Conservation (phyloP, 2,329 filamentous ascomycete species). For the Colletotrichum liriopes region DNA sequence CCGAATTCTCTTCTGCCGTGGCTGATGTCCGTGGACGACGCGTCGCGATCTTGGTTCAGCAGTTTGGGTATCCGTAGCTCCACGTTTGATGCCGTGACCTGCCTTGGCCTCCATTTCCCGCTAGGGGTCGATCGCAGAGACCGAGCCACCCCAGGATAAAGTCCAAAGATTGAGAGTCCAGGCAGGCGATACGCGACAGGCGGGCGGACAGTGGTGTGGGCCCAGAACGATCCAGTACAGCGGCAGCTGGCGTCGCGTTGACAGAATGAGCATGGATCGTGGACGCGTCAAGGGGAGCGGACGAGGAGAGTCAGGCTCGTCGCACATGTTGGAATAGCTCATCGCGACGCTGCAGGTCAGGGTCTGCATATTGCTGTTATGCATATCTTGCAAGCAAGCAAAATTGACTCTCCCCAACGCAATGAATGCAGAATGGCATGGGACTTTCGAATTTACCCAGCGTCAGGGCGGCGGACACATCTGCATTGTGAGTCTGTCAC, state of each 20-base stretch:
- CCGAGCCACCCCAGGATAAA: slow-evolving; percentile 1
- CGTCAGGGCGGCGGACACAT: neutral
- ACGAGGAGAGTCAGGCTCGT: neutral
- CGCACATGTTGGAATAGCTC: neutral
- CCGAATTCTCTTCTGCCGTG: slow-evolving; percentile 15
- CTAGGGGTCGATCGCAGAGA: neutral
- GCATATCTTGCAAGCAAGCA: neutral
- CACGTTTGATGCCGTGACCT: neutral
- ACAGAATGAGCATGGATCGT: neutral
- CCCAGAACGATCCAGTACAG: neutral
- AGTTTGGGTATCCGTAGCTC: slow-evolving; percentile 3
- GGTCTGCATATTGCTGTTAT: neutral
- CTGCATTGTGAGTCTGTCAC: neutral
- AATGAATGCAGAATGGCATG: neutral
- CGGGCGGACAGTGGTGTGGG: neutral
- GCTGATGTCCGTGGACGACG: neutral
- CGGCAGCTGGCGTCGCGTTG: neutral
- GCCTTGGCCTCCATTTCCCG: neutral
- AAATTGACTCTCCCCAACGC: too few species aligned
- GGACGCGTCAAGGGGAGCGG: neutral
- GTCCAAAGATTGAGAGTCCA: neutral
- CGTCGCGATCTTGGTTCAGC: slow-evolving; percentile 4
- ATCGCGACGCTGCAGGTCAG: too few species aligned
- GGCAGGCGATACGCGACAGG: neutral
- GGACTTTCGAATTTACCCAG: neutral